Evolutionary conservation across 1,284 basidiomycete species (phyloP).

Genomic region (Trametes pubescens): DNA sequence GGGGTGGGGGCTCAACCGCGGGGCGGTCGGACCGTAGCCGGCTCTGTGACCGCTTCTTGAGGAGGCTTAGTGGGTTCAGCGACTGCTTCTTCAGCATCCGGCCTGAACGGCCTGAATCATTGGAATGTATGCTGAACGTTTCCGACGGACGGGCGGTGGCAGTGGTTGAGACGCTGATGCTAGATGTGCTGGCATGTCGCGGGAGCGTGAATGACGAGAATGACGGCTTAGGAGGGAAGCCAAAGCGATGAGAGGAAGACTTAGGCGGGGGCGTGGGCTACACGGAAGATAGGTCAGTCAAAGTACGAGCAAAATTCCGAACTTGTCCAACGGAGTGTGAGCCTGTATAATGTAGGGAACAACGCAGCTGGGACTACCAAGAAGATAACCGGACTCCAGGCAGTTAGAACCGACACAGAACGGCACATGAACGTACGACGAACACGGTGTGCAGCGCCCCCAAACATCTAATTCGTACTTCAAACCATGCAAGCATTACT

Average conservation of each 20-base stretch:
- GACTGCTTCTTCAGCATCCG: constrained; percentile 35
- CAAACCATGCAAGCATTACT: too few species aligned
- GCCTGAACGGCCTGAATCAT: constrained; percentile 28
- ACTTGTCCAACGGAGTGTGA: not conserved
- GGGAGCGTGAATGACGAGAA: constrained; percentile 36
- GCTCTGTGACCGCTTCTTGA: constrained; percentile 44
- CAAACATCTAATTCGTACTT: too few species aligned
- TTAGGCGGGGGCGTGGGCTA: constrained; percentile 42
- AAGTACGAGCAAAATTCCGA: not conserved
- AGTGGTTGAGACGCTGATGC: constrained; percentile 32
- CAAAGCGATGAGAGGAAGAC: constrained; percentile 28
- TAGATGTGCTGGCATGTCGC: constrained; percentile 37
- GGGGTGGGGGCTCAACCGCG: constrained; percentile 30
- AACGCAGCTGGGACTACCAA: not conserved
- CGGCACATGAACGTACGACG: not conserved
- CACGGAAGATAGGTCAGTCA: constrained; percentile 6
- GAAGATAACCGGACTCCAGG: not conserved
- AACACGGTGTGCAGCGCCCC: too few species aligned
- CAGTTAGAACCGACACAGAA: too few species aligned
- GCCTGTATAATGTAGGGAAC: not conserved
- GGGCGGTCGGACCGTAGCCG: constrained; percentile 39
- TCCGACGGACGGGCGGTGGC: constrained; percentile 36
- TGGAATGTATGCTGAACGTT: constrained; percentile 34
- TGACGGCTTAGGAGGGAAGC: constrained; percentile 37
- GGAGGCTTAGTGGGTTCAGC: constrained; percentile 39